Evolutionary conservation across 2,329 filamentous ascomycete species (phyloP), one percentile per base, ranked within the genome.

Genomic region (Aspergillus spinulosporus): DNA sequence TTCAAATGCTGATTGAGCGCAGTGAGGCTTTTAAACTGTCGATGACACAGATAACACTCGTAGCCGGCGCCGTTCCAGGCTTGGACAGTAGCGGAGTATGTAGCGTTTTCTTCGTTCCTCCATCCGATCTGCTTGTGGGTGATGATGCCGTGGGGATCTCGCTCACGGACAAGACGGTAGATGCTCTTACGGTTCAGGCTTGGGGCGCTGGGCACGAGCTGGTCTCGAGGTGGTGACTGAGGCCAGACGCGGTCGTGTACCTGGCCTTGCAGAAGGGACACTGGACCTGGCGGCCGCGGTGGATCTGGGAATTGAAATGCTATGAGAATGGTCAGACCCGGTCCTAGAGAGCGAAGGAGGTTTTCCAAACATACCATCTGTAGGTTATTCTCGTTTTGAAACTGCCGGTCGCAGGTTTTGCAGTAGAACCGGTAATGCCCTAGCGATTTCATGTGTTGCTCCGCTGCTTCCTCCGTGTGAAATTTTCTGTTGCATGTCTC

Each of bases 201-300:
- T 0, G 66, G 70, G 0, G 81, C 80, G 0, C 67, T 67, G 0
- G 76, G 50, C 85, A 88, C 0, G 74, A 68, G n/a, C 80, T 80
- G 0, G 63, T 69, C 60, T 88, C 85, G 0, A 88, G 68, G 59
- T 88, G 83, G 64, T 84, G 75, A 0, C 73, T 65, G 4, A 87
- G 61, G 3, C 83, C 84, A 1, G 79, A 82, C 1, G 83, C 82
- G 0, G 80, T 79, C 7, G 76, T 70, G 58, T 76, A 83, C 2
- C 6, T 31, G 2, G 46, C 57, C 36, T 72, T 65, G 69, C 85
- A 88, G 63, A 84, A 87, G 0, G 81, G 84, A 49, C 85, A 88
- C 0, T 42, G 1, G 5, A 85, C 66, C 1, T 67, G 67, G 0
- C 47, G 56, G 52, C 78, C 78, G 0, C 73, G 72, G 63, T 88